Evolutionary conservation across 2,329 filamentous ascomycete genomes (phyloP).

Genomic region (Leptographium radiaticola): DNA sequence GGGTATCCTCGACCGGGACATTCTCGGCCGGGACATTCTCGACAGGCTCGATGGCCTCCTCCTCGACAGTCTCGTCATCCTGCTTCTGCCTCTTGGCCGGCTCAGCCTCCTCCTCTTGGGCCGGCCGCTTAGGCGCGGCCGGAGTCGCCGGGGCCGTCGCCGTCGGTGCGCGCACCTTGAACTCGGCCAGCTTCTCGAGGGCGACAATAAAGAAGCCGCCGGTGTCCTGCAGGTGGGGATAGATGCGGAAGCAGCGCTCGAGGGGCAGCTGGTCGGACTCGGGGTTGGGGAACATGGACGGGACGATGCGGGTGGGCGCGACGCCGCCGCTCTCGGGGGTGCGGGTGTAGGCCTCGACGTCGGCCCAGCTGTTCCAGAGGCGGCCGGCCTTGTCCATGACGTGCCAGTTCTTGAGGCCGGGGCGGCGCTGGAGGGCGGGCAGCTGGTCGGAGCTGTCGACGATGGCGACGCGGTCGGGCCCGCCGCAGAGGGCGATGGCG

Average conservation of each 20-base stretch:
- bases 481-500: conserved; percentile 83
- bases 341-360: conserved; percentile 59
- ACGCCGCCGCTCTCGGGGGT: conserved; percentile 40
- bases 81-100: conserved; percentile 23
- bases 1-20: no score
- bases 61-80: no score
- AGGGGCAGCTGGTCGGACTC: conserved; percentile 57
- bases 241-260: conserved; percentile 84
- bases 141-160: conserved; percentile 18
- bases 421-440: conserved; percentile 59
- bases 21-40: no score
- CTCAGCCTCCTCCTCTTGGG: conserved; percentile 18
- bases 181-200: conserved; percentile 80
- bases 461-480: conserved; percentile 65
- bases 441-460: conserved; percentile 72
- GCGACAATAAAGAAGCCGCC: conserved; percentile 97
- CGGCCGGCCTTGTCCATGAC: conserved; percentile 78
- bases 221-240: conserved; percentile 90
- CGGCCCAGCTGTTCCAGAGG: conserved; percentile 70
- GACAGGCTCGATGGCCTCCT: no score
- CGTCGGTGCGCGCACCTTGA: conserved; percentile 53
- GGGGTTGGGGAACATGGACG: conserved; percentile 68
- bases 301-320: conserved; percentile 54
- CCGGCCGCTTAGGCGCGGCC: conserved; percentile 19
- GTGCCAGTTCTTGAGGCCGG: conserved; percentile 72